phyloP scores from a whole-genome alignment of 805 yeast genomes.

The Suhomyces sp. region DNA sequence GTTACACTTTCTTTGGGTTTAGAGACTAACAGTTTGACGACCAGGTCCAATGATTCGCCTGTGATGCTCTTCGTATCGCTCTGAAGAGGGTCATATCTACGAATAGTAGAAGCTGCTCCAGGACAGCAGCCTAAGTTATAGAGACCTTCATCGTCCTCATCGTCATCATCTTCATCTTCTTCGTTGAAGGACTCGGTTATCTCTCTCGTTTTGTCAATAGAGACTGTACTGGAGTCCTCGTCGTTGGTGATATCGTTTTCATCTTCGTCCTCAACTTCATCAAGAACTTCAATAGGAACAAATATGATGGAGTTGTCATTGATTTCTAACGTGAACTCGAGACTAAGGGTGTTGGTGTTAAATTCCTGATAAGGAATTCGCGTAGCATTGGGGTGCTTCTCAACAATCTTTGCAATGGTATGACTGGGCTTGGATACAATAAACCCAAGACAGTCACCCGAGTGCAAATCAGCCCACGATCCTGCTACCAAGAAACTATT shows the following conservation, averaged over 20 bases:
- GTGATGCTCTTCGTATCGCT: neutral
- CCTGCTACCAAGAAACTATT: constrained; percentile 13
- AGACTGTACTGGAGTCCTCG: constrained; percentile 2
- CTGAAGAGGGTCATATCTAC: constrained; percentile 5
- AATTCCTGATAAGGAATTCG: constrained; percentile 22
- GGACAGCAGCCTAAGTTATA: constrained; percentile 6
- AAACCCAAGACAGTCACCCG: constrained; percentile 35
- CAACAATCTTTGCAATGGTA: constrained; percentile 15
- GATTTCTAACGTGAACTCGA: constrained; percentile 18
- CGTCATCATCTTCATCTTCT: constrained; percentile 7
- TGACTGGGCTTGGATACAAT: constrained; percentile 32
- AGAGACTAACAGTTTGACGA: constrained; percentile 3
- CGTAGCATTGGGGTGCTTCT: constrained; percentile 12
- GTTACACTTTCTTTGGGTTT: constrained; percentile 10
- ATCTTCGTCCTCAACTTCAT: constrained; percentile 8
- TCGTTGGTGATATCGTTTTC: constrained; percentile 6
- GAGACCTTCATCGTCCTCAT: constrained; percentile 5
- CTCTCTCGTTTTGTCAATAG: constrained; percentile 4
- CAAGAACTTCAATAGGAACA: constrained; percentile 11
- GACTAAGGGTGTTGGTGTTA: constrained; percentile 20
- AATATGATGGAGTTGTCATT: constrained; percentile 14
- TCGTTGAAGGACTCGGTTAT: constrained; percentile 2
- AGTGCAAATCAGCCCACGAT: constrained; percentile 12
- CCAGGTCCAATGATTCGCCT: neutral
- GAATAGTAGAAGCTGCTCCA: constrained; percentile 6